A percentile compares a stretch with the other conserved stretches of the same genome.
Evolutionary conservation across 2,329 filamentous ascomycete genomes (phyloP).

Genomic region (Aspergillus novofumigatus): DNA sequence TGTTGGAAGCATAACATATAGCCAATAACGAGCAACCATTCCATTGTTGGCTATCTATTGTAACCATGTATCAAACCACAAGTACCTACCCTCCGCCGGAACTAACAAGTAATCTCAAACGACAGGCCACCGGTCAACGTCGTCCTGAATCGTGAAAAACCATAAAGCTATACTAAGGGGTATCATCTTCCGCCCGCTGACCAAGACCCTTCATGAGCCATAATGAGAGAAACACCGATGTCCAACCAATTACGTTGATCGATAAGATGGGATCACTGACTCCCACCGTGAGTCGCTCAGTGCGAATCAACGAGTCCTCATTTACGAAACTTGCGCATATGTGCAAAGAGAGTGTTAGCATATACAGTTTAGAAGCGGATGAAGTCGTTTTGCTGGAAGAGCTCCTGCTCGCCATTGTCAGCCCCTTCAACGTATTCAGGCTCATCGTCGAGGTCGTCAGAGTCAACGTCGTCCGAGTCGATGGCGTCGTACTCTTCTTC

Average conservation of each 20-base stretch:
- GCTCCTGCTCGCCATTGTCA: conserved; percentile 38
- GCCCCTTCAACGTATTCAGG: conserved; percentile 33
- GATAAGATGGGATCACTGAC: background rate
- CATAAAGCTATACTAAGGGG: background rate
- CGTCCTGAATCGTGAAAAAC: background rate
- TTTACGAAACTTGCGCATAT: background rate
- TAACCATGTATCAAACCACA: background rate
- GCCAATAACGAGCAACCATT: background rate
- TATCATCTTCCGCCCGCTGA: background rate
- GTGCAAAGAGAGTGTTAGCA: background rate
- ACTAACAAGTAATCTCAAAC: background rate
- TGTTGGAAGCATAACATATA: background rate
- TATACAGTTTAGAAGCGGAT: conserved; percentile 41
- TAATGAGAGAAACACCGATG: background rate
- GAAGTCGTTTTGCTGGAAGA: conserved; percentile 53
- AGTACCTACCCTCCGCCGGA: background rate
- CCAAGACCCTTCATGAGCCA: background rate
- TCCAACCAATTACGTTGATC: background rate
- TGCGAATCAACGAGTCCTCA: background rate
- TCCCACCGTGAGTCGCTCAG: background rate
- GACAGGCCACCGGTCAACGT: background rate
- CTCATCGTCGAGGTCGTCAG: conserved; percentile 53
- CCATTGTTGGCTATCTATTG: background rate
- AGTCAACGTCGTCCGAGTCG: conserved; percentile 69
- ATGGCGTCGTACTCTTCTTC: conserved; percentile 62